Conservation (phyloP, 345 rosid species). For the Punica granatum region DNA sequence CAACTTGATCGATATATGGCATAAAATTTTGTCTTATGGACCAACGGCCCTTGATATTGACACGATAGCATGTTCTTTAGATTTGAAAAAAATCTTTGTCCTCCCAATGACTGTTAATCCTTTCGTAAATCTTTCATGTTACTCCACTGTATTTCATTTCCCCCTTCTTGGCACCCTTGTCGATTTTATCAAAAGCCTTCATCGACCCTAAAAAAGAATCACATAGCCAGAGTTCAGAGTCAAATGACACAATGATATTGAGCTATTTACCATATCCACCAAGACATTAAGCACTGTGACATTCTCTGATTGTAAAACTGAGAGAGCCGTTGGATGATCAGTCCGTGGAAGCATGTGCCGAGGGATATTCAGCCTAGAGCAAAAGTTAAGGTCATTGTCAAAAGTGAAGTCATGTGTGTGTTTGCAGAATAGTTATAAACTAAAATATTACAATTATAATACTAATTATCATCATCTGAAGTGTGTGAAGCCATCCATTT, state of each 20-base stretch:
- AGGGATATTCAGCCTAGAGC: conserved; percentile 65
- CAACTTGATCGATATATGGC: no score
- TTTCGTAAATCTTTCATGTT: background rate
- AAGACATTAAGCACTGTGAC: conserved; percentile 80
- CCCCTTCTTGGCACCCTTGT: background rate
- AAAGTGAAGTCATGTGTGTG: conserved; percentile 5
- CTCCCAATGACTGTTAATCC: background rate
- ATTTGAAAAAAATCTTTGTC: background rate
- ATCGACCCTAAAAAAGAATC: background rate
- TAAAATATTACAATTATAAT: background rate
- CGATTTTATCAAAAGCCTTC: background rate
- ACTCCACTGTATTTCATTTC: background rate
- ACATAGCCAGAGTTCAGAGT: background rate
- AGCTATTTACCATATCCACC: conserved; percentile 75
- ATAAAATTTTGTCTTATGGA: background rate
- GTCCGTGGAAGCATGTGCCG: conserved; percentile 75
- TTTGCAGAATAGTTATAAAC: background rate
- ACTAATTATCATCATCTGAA: background rate
- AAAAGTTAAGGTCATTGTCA: conserved; percentile 13
- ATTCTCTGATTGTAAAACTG: conserved; percentile 59
- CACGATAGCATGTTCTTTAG: background rate
- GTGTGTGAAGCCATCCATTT: conserved; percentile 3
- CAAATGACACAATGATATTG: background rate
- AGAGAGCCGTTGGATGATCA: conserved; percentile 67
- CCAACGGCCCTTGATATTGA: background rate